Evolutionary conservation across 2,329 filamentous ascomycete genomes (phyloP).

Genomic region (Monosporascus sp.): DNA sequence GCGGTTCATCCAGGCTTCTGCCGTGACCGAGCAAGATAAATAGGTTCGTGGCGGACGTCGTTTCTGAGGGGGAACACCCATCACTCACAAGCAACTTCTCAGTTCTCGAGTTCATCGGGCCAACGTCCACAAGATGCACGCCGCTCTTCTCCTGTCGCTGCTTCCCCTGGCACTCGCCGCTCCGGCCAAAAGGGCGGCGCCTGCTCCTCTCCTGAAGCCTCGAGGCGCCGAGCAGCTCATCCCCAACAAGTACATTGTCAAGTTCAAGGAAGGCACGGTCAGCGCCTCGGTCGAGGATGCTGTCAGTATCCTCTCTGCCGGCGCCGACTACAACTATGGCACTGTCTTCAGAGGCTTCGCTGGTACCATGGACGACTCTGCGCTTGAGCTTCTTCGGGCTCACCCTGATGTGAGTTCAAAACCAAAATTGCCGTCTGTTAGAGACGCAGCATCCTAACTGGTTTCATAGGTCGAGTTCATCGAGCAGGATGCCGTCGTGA

Average conservation of each 20-base stretch:
- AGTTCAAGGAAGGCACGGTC: conserved; percentile 28
- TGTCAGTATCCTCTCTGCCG: conserved; percentile 5
- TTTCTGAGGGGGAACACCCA: not conserved
- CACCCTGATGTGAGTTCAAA: conserved; percentile 29
- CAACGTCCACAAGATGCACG: conserved; percentile 7
- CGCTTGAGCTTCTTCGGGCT: conserved; percentile 29
- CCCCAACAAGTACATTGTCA: conserved; percentile 34
- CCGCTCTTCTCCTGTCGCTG: conserved; percentile 8
- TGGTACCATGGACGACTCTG: conserved; percentile 32
- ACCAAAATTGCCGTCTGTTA: not conserved
- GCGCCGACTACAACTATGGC: conserved; percentile 18
- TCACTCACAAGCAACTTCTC: not conserved
- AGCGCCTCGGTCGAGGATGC: conserved; percentile 21
- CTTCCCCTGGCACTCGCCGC: conserved; percentile 11
- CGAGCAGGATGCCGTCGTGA: conserved; percentile 16
- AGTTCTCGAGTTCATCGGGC: not conserved
- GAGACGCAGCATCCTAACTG: too few relatives aligned
- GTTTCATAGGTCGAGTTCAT: conserved; percentile 13
- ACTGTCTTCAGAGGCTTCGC: conserved; percentile 31
- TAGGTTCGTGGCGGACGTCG: not conserved
- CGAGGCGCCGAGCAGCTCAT: conserved; percentile 12
- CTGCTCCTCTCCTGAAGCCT: conserved; percentile 8
- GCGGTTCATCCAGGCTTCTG: not conserved
- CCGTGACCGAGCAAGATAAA: not conserved
- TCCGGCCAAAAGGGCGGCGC: conserved; percentile 8